Evolutionary conservation across 352 stramenopile genomes (phyloP), one percentile per base, ranked within the genome.

Genomic region (Globisporangium canariense): DNA sequence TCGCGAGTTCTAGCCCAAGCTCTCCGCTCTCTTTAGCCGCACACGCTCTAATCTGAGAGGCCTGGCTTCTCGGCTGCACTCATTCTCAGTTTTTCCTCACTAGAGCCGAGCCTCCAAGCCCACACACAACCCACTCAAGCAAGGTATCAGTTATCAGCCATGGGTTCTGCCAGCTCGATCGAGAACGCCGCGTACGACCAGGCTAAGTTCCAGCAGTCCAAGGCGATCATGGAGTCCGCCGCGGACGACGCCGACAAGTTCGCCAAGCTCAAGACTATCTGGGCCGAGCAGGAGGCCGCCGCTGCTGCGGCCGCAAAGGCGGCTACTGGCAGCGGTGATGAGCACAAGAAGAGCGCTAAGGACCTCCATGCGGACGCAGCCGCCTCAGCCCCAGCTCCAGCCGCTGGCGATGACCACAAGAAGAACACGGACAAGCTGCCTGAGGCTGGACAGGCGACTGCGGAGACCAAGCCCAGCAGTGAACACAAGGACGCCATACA

Each of bases 171-270:
- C 30, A 57, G 58, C 47, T 88, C 79, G 18, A 86, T 91, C 58
- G 76, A 89, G 67, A 73, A 73, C 60, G 76, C 81, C 18, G 67
- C 70, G 57, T 91, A 86, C 63, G 78, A 91, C 47, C 62, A 81
- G 25, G 50, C 36, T 66, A 89, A 91, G 71, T 91, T 89, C 73
- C 71, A 81, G 46, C 52, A 91, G 70, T 89, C 81, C 30, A 89
- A 88, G 70, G 69, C 56, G 10, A 68, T 91, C 55, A 89, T 91
- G 79, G 81, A 86, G 34, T 86, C 77, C 3, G n/a, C 18, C 0
- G 69, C 60, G 3, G 75, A 91, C 52, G 81, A 91, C 41, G 71
- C 79, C 0, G 81, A 91, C 28, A 89, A 91, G 63, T 91, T 91
- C 38, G 58, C 76, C 62, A 83, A 89, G 66, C 75, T 91, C 43